Evolutionary conservation across 805 yeast genomes (phyloP).

Genomic region (Barnettozyma populi): DNA sequence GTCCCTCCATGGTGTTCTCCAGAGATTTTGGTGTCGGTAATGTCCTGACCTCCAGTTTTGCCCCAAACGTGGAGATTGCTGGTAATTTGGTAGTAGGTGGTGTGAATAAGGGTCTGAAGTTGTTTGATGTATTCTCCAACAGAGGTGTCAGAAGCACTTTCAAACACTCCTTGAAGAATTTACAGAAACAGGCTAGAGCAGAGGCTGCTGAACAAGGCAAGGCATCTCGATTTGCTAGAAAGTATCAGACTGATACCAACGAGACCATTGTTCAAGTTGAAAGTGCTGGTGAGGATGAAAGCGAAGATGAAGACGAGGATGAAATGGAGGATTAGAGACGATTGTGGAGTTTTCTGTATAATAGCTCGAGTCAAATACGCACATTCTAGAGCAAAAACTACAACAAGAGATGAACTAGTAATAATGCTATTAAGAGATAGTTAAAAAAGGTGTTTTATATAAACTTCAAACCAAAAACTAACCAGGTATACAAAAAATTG

Average conservation of each 20-base stretch:
- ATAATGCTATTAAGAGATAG: conserved; percentile 7
- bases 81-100: conserved; percentile 89
- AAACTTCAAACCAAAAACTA: conserved; percentile 1
- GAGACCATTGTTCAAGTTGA: conserved; percentile 62
- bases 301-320: conserved; percentile 37
- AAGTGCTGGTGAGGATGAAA: conserved; percentile 56
- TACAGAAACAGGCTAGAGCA: conserved; percentile 53
- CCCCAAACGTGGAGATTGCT: conserved; percentile 79
- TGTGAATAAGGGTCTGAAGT: conserved; percentile 71
- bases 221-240: conserved; percentile 72
- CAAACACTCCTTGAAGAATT: conserved; percentile 46
- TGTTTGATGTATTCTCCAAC: conserved; percentile 91
- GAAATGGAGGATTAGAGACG: conserved; percentile 13
- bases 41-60: conserved; percentile 76
- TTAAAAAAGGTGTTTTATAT: conserved; percentile 3
- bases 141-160: conserved; percentile 68
- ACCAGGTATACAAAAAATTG: not conserved
- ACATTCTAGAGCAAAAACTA: not conserved
- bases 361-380: too few species aligned
- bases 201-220: conserved; percentile 51
- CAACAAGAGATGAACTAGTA: not conserved
- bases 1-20: conserved; percentile 83
- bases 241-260: conserved; percentile 45
- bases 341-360: not conserved
- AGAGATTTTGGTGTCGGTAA: conserved; percentile 94